Base-by-base conservation (phyloP, 164 flowering plant genomes). In the Dillenia turbinata region DNA sequence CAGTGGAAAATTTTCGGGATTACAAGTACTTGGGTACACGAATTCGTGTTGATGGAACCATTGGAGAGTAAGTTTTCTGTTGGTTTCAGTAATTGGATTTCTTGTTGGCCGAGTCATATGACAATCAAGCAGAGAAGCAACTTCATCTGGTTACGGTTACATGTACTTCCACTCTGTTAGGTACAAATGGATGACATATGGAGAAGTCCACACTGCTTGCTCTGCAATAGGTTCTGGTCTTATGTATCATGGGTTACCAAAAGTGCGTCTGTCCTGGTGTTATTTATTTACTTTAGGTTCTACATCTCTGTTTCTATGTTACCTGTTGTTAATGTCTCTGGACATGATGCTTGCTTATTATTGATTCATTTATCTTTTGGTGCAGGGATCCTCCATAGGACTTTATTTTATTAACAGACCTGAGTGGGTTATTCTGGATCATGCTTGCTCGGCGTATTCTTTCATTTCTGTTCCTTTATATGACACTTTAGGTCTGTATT, bases 131-230 rank as follows among this genome's bases (percentile, higher is more conserved):
- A 40, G 51, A 43, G 52, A 52, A 65, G 22, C 57, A 63, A 13
- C 16, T 44, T 63, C 12, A 51, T 56, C 19, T 49, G 49, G 12
- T 60, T 46, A 7, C 12, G 13, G 54, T 62, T 43, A 48, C 59
- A 33, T 33, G 40, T 33, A 33, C 60, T 33, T 67, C 52, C 53
- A 51, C 51, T 26, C 24, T 47, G 68, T 33, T 64, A 89, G 97
- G 76, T 95, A 95, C 82, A 90, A 88, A 78, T 95, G 99, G 99
- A 81, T 92, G 88, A 92, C 99, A 65, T 95, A 81, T 82, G 99
- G 97, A 75, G 97, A 92, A 77, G 96, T 85, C 54, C 80, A 87
- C 52, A 85, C 85, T 60, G 89, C 97, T 44, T 83, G 99, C 52
- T 55, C 90, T 22, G 91, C 90, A 47, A 64, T 92, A 53, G 99